These are phyloP conservation scores for Cryphonectria naterciae DNA, from an alignment of 2,329 filamentous ascomycete genomes.

Conservation along the genomic window DNA sequence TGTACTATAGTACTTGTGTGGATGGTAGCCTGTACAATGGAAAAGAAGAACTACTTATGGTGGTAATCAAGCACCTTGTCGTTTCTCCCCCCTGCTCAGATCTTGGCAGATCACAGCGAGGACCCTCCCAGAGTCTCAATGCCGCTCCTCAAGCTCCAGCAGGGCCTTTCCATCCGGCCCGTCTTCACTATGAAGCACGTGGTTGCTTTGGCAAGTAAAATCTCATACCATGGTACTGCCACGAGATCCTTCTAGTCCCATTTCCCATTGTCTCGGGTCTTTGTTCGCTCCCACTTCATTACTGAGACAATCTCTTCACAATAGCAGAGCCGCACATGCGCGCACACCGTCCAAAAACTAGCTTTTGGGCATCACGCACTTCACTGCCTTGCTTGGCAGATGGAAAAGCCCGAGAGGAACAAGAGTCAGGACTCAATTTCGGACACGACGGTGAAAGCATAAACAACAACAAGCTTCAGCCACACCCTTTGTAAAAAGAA, in stretches of 20 bases:
- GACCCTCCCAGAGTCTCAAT: not conserved
- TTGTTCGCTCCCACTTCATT: not conserved
- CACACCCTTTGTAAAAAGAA: not conserved
- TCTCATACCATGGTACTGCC: not conserved
- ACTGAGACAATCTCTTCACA: not conserved
- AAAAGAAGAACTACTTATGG: not conserved
- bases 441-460: not conserved
- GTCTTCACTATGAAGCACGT: not conserved
- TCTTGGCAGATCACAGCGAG: not conserved
- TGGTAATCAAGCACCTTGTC: not conserved
- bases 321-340: not conserved
- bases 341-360: not conserved
- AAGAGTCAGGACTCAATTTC: not conserved
- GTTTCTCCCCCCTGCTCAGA: not conserved
- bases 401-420: not conserved
- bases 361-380: not conserved
- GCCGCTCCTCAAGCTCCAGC: not conserved
- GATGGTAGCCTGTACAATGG: not conserved
- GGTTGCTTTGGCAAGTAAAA: not conserved
- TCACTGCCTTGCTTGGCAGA: not conserved
- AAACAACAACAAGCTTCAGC: not conserved
- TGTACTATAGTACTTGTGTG: not conserved
- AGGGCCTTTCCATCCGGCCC: not conserved
- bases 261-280: not conserved
- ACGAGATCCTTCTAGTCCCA: not conserved